These are phyloP conservation scores for Aspergillus mulundensis DNA, from an alignment of 495 filamentous ascomycete species.

Conservation along the genomic window DNA sequence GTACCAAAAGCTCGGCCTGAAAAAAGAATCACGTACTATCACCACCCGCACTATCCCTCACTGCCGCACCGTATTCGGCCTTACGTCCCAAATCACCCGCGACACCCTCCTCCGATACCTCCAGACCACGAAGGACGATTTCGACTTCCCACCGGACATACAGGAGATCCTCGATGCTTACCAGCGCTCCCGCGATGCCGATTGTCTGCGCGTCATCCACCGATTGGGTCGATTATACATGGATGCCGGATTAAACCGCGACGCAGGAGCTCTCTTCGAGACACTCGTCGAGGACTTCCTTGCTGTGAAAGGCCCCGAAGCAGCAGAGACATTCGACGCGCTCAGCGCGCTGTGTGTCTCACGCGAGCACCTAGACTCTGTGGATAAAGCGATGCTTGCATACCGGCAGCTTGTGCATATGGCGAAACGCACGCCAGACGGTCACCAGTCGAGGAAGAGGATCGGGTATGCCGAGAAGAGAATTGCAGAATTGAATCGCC, in stretches of 20 bases:
- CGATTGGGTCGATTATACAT: constrained; percentile 27
- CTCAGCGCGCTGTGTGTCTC: constrained; percentile 29
- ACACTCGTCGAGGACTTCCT: constrained; percentile 25
- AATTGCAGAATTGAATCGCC: constrained; percentile 24
- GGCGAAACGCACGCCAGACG: constrained; percentile 20
- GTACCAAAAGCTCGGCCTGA: constrained; percentile 29
- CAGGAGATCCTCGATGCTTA: constrained; percentile 25
- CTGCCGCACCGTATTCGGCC: constrained; percentile 25
- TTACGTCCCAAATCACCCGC: constrained; percentile 22
- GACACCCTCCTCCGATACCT: constrained; percentile 27
- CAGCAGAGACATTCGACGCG: constrained; percentile 26
- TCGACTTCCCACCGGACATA: constrained; percentile 30
- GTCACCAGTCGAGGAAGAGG: constrained; percentile 21
- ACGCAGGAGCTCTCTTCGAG: constrained; percentile 27
- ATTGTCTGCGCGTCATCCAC: constrained; percentile 29
- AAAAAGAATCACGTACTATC: constrained; percentile 24
- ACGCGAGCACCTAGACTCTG: constrained; percentile 24
- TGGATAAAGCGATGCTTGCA: constrained; percentile 28
- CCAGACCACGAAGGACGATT: constrained; percentile 24
- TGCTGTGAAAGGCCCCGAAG: constrained; percentile 21
- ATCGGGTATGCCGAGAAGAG: constrained; percentile 27
- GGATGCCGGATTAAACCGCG: constrained; percentile 27
- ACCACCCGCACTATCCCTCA: constrained; percentile 25
- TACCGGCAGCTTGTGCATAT: constrained; percentile 28
- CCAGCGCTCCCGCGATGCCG: constrained; percentile 20